Evolutionary conservation across 495 filamentous ascomycete species (phyloP), one percentile per base, ranked within the genome.

Genomic region (Corynascus novoguineensis): DNA sequence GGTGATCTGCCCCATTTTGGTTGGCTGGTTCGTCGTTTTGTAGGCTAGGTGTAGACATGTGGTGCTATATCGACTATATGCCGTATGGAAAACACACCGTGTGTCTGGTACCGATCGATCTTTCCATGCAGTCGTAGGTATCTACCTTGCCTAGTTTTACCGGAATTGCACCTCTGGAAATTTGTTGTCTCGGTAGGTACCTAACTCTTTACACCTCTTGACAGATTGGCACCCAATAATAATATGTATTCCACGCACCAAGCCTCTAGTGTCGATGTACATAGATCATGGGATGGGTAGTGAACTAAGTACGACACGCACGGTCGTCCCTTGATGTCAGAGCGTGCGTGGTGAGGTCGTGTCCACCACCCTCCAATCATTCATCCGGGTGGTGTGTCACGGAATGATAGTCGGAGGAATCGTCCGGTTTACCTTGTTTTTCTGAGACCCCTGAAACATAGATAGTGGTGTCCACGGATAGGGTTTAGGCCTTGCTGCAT

Each of bases 251-350:
- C n/a, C n/a, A n/a, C n/a, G n/a, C n/a, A n/a, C n/a, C n/a, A n/a
- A n/a, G n/a, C n/a, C n/a, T n/a, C n/a, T n/a, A n/a, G n/a, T n/a
- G n/a, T n/a, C n/a, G n/a, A n/a, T n/a, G n/a, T n/a, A n/a, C n/a
- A 31, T 41, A 2, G 5, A 41, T 29, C 24, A 42, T 22, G 40
- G 40, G 40, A 38, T 10, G 8, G 19, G 2, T 44, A 12, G 7
- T 11, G 37, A 41, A 8, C 21, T 17, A 17, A n/a, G 10, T 2
- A 41, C 37, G 17, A 41, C n/a, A 41, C 28, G 24, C 51, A 31
- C 24, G 7, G 24, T 31, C 47, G 27, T 57, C 58, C n/a, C 15
- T 67, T 44, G 1, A 1, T 15, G 42, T 46, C 42, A 46, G 28
- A 46, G 42, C 42, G 42, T 46, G 24, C 24, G 24, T 28, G 42